Evolutionary conservation across 177 flowering plant species (phyloP).

Genomic region (Vitis hybrid): DNA sequence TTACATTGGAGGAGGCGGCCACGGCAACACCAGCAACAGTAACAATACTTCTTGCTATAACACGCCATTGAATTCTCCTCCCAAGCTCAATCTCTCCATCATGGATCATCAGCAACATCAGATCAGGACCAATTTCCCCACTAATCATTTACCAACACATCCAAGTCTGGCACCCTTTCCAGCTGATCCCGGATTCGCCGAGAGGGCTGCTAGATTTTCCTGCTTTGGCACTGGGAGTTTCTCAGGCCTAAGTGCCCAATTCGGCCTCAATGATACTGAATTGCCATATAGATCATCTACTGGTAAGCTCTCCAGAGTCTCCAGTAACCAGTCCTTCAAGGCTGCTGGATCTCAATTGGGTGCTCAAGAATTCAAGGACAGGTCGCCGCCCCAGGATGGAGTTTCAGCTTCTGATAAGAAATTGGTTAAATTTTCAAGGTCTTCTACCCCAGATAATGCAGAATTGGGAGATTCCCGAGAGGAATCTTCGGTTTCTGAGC

Average conservation of each 20-base stretch:
- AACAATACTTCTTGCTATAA: slow-evolving; percentile 36
- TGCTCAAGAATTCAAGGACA: slow-evolving; percentile 8
- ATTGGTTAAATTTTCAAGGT: slow-evolving; percentile 26
- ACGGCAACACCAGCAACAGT: slow-evolving; percentile 12
- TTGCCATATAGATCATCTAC: slow-evolving; percentile 3
- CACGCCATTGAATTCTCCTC: slow-evolving; percentile 44
- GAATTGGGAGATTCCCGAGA: slow-evolving; percentile 27
- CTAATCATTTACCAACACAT: slow-evolving; percentile 10
- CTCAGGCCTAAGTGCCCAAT: not conserved
- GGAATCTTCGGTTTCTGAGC: slow-evolving; percentile 40
- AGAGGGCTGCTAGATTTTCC: slow-evolving; percentile 42
- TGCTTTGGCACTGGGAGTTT: slow-evolving; percentile 26
- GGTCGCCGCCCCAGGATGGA: slow-evolving; percentile 9
- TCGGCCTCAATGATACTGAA: slow-evolving; percentile 15
- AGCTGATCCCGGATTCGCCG: slow-evolving; percentile 40
- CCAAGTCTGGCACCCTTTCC: slow-evolving; percentile 22
- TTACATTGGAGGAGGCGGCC: slow-evolving; percentile 4
- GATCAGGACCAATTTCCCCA: slow-evolving; percentile 13
- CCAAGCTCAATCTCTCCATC: slow-evolving; percentile 33
- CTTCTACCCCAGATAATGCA: slow-evolving; percentile 36
- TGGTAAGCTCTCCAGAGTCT: slow-evolving; percentile 22
- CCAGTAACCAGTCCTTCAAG: slow-evolving; percentile 22
- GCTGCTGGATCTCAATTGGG: slow-evolving; percentile 20
- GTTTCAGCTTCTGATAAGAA: slow-evolving; percentile 36
- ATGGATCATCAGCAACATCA: slow-evolving; percentile 22